Conservation (phyloP, 768 basidiomycete species). For the Mycena vulgaris region DNA sequence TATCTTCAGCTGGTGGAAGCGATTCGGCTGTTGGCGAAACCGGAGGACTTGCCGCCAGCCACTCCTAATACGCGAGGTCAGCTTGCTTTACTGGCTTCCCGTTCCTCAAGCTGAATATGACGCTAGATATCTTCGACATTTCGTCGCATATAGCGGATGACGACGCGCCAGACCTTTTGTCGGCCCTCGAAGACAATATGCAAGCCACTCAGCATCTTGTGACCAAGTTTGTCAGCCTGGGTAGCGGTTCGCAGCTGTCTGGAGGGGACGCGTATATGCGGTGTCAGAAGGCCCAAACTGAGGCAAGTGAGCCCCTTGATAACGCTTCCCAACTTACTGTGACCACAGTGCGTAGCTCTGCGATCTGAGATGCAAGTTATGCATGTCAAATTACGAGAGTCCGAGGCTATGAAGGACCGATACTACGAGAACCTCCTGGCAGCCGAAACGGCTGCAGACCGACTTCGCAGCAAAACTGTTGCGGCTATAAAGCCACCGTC, state of each 20-base stretch:
- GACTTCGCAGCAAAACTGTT: slow-evolving; percentile 70
- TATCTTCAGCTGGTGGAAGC: slow-evolving; percentile 73
- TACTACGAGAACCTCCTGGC: slow-evolving; percentile 66
- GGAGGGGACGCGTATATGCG: slow-evolving; percentile 59
- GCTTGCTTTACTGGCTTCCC: slow-evolving; percentile 27
- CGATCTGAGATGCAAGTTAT: slow-evolving; percentile 71
- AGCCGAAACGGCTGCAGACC: slow-evolving; percentile 75
- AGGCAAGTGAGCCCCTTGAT: slow-evolving; percentile 60
- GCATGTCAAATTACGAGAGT: slow-evolving; percentile 65
- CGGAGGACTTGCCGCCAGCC: slow-evolving; percentile 63
- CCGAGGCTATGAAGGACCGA: slow-evolving; percentile 62
- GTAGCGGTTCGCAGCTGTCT: slow-evolving; percentile 52
- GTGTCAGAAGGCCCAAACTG: slow-evolving; percentile 70
- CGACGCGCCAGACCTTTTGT: slow-evolving; percentile 53
- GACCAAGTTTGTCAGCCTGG: slow-evolving; percentile 67
- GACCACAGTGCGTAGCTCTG: slow-evolving; percentile 67
- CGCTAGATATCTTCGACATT: slow-evolving; percentile 64
- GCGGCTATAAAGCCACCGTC: slow-evolving; percentile 60
- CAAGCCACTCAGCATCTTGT: slow-evolving; percentile 74
- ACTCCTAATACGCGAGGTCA: slow-evolving; percentile 61
- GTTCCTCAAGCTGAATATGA: slow-evolving; percentile 4
- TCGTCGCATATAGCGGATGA: slow-evolving; percentile 58
- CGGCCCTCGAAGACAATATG: slow-evolving; percentile 68
- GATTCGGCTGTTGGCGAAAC: slow-evolving; percentile 70
- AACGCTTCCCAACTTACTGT: slow-evolving; percentile 29